Evolutionary conservation across 2,329 filamentous ascomycete species (phyloP).

Genomic region (Pseudogymnoascus sp.): DNA sequence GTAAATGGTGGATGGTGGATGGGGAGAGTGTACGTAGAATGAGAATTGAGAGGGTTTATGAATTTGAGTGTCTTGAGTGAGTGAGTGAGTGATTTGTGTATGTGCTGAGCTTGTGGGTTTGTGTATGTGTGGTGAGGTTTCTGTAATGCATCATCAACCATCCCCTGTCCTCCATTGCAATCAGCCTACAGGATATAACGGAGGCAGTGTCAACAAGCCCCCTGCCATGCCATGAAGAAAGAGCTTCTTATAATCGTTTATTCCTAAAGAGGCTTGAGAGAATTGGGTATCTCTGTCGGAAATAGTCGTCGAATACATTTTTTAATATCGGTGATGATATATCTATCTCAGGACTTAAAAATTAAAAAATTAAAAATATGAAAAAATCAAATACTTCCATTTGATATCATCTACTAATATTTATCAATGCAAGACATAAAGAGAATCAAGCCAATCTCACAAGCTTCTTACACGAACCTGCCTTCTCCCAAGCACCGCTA

Average conservation of each 20-base stretch:
- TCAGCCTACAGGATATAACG: neutral
- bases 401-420: neutral
- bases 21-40: conserved; percentile 4
- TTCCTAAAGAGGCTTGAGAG: no score
- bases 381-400: neutral
- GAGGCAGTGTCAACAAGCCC: neutral
- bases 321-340: no score
- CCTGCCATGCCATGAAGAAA: neutral
- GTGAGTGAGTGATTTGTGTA: neutral
- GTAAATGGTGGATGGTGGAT: neutral
- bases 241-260: no score
- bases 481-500: neutral
- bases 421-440: neutral
- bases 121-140: neutral
- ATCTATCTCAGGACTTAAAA: no score
- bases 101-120: neutral
- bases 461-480: neutral
- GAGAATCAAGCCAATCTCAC: neutral
- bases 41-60: conserved; percentile 8
- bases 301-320: no score
- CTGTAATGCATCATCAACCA: neutral
- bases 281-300: no score
- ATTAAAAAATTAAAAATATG: no score
- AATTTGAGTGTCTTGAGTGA: neutral
- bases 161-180: neutral